Base-by-base conservation (phyloP, 2,329 filamentous ascomycete genomes). In the Diaporthe ampelina region DNA sequence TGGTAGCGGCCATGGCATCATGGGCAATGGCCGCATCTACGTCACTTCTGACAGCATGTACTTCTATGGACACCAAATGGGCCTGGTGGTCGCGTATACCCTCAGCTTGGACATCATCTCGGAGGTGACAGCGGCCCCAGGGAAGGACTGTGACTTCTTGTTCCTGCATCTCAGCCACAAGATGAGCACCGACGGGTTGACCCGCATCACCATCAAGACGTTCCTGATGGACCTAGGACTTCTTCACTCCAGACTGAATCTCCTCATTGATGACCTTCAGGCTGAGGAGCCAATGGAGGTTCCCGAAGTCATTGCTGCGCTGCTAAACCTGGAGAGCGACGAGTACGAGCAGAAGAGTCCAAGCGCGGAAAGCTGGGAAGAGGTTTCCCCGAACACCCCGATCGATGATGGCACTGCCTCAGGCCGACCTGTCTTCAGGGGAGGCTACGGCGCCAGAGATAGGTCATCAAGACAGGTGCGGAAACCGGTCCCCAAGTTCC, bases 1-100 rank as follows among this genome's bases (percentile, higher is more conserved):
- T 10, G 82, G 83, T 2, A 82, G 83, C 4, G 82, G 81, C 71
- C 84, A 85, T 21, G 82, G 80, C 75, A 94, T 98, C 77, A 84
- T 87, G 29, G 89, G 89, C 24, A 89, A 89, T 72, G 90, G 97
- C 0, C 91, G 97, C 70, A 92, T 97, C 32, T 99, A 97, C 81
- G 92, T 98, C 75, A 98, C 96, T 0, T 89, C 93, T 0, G 92
- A 93, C 76, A 94, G 95, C 77, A 92, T 99, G 81, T 98, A 97
- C 83, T 98, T 99, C 81, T 99, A 98, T 84, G 97, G 95, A 79
- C 94, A 98, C 80, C 94, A 98, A 80, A 92, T 98, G 81, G 97
- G 97, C 8, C 88, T 99, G 8, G 93, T 98, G 0, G 88, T 98
- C 48, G 94, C 96, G 1, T 96, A 95, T 68, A 91, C 91, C 21